These are phyloP conservation scores for Aethionema arabicum DNA, from an alignment of 345 rosid genomes.

Conservation along the genomic window DNA sequence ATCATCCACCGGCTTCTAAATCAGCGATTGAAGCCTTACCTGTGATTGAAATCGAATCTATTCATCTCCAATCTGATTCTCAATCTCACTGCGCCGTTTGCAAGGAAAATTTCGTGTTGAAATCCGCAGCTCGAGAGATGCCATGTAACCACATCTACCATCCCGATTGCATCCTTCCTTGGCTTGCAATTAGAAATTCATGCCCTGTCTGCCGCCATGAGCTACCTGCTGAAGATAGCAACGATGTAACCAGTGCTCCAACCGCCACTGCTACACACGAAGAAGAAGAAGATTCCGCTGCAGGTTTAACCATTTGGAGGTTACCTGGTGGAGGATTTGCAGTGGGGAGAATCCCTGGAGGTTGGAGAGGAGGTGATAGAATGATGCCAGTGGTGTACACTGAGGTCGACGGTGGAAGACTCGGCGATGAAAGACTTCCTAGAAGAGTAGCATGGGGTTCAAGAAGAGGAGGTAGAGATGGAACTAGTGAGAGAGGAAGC, in stretches of 20 bases:
- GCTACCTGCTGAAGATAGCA: slow-evolving; percentile 46
- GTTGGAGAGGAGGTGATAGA: slow-evolving; percentile 67
- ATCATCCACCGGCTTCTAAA: slow-evolving; percentile 82
- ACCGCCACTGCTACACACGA: background rate
- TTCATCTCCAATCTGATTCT: slow-evolving; percentile 47
- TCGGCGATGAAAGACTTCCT: slow-evolving; percentile 51
- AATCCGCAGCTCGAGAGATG: slow-evolving; percentile 78
- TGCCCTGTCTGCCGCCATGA: slow-evolving; percentile 96
- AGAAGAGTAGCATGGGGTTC: slow-evolving; percentile 78
- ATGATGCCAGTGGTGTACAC: slow-evolving; percentile 84
- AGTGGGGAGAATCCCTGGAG: slow-evolving; percentile 81
- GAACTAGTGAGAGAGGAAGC: slow-evolving; percentile 47
- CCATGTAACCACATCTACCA: slow-evolving; percentile 94
- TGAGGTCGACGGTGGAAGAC: slow-evolving; percentile 81
- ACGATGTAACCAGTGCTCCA: slow-evolving; percentile 2
- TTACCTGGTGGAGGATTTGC: slow-evolving; percentile 94
- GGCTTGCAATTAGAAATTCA: slow-evolving; percentile 82
- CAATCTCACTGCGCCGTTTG: slow-evolving; percentile 90
- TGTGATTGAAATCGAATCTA: slow-evolving; percentile 43
- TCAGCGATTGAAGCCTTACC: slow-evolving; percentile 88
- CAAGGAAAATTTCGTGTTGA: slow-evolving; percentile 70
- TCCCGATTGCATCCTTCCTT: slow-evolving; percentile 86
- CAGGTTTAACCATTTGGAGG: slow-evolving; percentile 92
- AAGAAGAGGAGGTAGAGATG: slow-evolving; percentile 52
- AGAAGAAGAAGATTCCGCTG: slow-evolving; percentile 49